Evolutionary conservation across 345 rosid genomes (phyloP).

Genomic region (rapeseed (Brassica napus)): Da-Ae NC_063442.1:44123501-44124000

Average conservation of each 20-base stretch:
- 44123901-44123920: slow-evolving; percentile 76
- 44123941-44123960: slow-evolving; percentile 51
- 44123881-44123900: slow-evolving; percentile 56
- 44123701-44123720: slow-evolving; percentile 89
- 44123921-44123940: slow-evolving; percentile 55
- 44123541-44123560: slow-evolving; percentile 6
- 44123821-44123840: slow-evolving; percentile 84
- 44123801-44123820: slow-evolving; percentile 69
- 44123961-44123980: neutral
- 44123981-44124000: slow-evolving; percentile 48
- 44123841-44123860: slow-evolving; percentile 88
- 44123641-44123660: slow-evolving; percentile 92
- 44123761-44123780: slow-evolving; percentile 96
- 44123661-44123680: slow-evolving; percentile 89
- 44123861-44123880: slow-evolving; percentile 68
- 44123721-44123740: slow-evolving; percentile 92
- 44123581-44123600: slow-evolving; percentile 23
- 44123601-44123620: slow-evolving; percentile 53
- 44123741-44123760: slow-evolving; percentile 87
- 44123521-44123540: slow-evolving; percentile 15
- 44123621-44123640: slow-evolving; percentile 80
- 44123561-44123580: neutral
- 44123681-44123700: slow-evolving; percentile 98
- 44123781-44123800: slow-evolving; percentile 64
- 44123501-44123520: slow-evolving; percentile 10